Base-by-base conservation (phyloP, 306 rosid genomes). In the Cucumis melo region DNA sequence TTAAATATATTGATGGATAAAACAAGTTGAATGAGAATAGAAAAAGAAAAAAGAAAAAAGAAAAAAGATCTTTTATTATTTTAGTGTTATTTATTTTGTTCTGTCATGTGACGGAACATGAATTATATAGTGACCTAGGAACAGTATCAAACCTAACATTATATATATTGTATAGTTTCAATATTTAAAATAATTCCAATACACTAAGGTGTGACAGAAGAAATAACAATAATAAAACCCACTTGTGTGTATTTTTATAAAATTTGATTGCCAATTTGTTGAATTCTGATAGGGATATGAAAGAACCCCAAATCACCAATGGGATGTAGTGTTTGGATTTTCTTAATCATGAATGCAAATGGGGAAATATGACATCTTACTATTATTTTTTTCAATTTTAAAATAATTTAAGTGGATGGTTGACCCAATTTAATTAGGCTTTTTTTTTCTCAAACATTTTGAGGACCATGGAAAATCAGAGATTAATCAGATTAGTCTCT, bases 81-180 rank as follows among this genome's bases (percentile, higher is more conserved):
- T 67, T n/a, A 39, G 15, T 72, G 29, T 72, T 5, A 46, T 48
- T 72, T 72, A 66, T 39, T 16, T 72, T 72, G 60, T 72, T 27
- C 15, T 72, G 27, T 72, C 60, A 72, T 50, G 58, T 46, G 46
- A 70, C 24, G 76, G 60, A 50, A 50, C 42, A 50, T 50, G 60
- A 72, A 50, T 23, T 8, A 72, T 70, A 46, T 72, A 44, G 60
- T 72, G 76, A 50, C 76, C 24, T 16, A 17, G 76, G 60, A 72
- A 72, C 56, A 72, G 76, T 72, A 72, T 72, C 59, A 42, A 50
- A 72, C 76, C 76, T 50, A 72, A 72, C 61, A 24, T 50, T 51
- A 15, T 14, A 51, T 51, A 15, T 51, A 15, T 24, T 48, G 60
- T 21, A 9, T 19, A 46, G 41, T 50, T 44, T 27, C 75, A 72